Conservation (phyloP, 106 monocot genomes). For the Allium cepa region DNA sequence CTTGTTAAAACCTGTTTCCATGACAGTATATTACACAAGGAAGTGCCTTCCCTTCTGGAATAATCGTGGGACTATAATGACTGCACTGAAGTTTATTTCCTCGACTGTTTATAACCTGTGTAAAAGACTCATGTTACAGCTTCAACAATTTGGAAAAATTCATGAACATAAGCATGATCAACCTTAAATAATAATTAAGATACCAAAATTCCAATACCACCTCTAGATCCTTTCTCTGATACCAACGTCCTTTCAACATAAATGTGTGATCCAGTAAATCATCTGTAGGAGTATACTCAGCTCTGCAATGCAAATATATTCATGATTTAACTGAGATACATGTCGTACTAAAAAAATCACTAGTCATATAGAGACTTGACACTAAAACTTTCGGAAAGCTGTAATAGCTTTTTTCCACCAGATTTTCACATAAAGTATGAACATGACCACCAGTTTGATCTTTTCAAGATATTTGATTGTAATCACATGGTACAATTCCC, state of each 20-base stretch:
- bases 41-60: slow-evolving; percentile 64
- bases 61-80: slow-evolving; percentile 67
- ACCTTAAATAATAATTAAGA: background rate
- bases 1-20: slow-evolving; percentile 70
- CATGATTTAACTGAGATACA: too few species aligned
- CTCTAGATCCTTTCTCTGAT: slow-evolving; percentile 80
- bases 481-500: too few species aligned
- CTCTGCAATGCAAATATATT: slow-evolving; percentile 34
- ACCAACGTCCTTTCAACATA: slow-evolving; percentile 74
- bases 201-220: slow-evolving; percentile 18
- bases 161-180: background rate
- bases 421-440: too few species aligned
- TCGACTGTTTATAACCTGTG: slow-evolving; percentile 64
- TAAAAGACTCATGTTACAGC: background rate
- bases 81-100: slow-evolving; percentile 81
- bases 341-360: too few species aligned
- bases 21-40: slow-evolving; percentile 99
- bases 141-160: too few species aligned
- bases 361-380: too few species aligned
- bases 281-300: slow-evolving; percentile 76
- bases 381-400: too few species aligned
- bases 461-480: too few species aligned
- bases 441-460: too few species aligned
- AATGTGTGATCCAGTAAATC: slow-evolving; percentile 85
- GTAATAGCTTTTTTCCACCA: too few species aligned